A percentile compares a stretch with the other conserved stretches of the same genome.
Conservation (phyloP, 805 yeast genomes). For the Cyberlindnera petersonii region DNA sequence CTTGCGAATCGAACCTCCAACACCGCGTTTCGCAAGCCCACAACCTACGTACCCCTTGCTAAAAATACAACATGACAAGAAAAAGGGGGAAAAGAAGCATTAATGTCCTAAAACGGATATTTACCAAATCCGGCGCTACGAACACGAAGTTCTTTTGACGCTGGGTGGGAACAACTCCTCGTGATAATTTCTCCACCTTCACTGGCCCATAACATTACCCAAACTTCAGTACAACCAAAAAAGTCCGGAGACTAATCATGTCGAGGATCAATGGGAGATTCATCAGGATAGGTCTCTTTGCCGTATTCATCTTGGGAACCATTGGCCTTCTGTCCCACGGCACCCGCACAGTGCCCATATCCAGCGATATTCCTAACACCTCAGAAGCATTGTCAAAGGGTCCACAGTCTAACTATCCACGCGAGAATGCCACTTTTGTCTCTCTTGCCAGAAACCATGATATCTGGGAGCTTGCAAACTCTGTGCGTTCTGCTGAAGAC, state of each 20-base stretch:
- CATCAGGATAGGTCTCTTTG: constrained; percentile 18
- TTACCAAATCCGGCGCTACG: no score
- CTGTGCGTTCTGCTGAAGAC: constrained; percentile 81
- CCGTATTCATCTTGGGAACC: constrained; percentile 19
- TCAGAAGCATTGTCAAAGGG: neutral
- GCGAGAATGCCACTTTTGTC: constrained; percentile 75
- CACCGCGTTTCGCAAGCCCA: no score
- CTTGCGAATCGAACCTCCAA: no score
- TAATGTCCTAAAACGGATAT: no score
- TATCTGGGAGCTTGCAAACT: constrained; percentile 52
- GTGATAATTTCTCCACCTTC: no score
- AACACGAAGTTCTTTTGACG: no score
- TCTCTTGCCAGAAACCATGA: constrained; percentile 78
- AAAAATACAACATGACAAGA: no score
- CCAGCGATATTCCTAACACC: neutral
- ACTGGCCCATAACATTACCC: neutral
- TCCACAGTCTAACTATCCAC: constrained; percentile 23
- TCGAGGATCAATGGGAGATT: constrained; percentile 21
- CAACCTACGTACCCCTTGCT: no score
- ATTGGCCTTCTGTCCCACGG: constrained; percentile 18
- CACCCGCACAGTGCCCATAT: neutral
- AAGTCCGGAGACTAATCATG: constrained; percentile 16
- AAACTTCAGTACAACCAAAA: no score
- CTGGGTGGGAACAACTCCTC: no score
- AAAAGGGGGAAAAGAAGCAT: no score